A percentile compares a stretch with the other conserved stretches of the same genome.
These are phyloP conservation scores for Salix viminalis DNA, from an alignment of 345 rosid genomes.

Conservation along the genomic window DNA sequence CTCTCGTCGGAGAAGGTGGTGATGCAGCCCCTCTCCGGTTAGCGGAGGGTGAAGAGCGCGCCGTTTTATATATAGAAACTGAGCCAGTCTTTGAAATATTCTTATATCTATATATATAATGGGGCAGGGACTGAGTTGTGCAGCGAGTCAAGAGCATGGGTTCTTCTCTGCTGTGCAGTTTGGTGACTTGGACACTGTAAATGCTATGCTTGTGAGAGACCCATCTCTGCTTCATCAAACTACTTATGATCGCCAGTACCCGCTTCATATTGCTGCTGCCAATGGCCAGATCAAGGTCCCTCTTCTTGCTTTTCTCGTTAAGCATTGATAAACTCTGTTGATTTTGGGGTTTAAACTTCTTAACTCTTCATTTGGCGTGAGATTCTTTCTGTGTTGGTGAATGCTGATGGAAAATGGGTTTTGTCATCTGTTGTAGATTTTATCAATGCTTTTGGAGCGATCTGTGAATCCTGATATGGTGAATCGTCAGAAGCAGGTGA, in stretches of 20 bases:
- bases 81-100: not conserved
- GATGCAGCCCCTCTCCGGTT: slow-evolving; percentile 15
- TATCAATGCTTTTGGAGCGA: slow-evolving; percentile 66
- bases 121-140: slow-evolving; percentile 97
- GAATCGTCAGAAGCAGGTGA: slow-evolving; percentile 92
- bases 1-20: slow-evolving; percentile 28
- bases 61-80: not conserved
- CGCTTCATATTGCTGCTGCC: slow-evolving; percentile 91
- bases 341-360: slow-evolving; percentile 4
- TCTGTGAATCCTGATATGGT: slow-evolving; percentile 70
- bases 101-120: slow-evolving; percentile 24
- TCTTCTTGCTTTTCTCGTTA: slow-evolving; percentile 4
- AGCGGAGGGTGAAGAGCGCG: slow-evolving; percentile 11
- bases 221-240: slow-evolving; percentile 50
- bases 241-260: slow-evolving; percentile 82
- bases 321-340: not conserved
- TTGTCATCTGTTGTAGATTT: slow-evolving; percentile 46
- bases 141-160: slow-evolving; percentile 57
- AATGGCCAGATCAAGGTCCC: slow-evolving; percentile 94
- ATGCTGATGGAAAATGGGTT: slow-evolving; percentile 17
- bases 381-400: not conserved
- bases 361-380: not conserved
- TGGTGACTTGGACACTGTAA: slow-evolving; percentile 55
- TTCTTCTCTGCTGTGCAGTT: slow-evolving; percentile 70
- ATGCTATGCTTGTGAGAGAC: slow-evolving; percentile 45